Evolutionary conservation across 1,139 yeast species (phyloP).

Genomic region (Lodderomyces pseudojiufengensis): DNA sequence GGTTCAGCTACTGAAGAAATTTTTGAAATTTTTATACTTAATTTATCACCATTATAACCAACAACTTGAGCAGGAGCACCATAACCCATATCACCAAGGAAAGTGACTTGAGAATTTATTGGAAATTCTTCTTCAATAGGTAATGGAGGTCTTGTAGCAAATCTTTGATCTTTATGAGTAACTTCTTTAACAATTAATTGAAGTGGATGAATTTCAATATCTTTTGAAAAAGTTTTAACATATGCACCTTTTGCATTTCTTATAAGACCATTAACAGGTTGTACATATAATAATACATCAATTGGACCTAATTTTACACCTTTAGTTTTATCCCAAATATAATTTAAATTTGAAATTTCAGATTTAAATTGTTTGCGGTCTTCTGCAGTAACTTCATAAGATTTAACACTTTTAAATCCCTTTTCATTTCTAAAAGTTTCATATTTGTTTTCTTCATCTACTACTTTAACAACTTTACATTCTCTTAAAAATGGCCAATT

Average conservation of each 20-base stretch:
- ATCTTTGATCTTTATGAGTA: conserved; percentile 69
- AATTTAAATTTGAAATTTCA: conserved; percentile 18
- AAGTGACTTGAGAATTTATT: conserved; percentile 64
- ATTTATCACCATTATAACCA: conserved; percentile 54
- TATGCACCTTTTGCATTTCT: conserved; percentile 73
- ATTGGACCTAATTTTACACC: conserved; percentile 59
- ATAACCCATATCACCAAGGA: conserved; percentile 83
- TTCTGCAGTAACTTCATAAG: conserved; percentile 37
- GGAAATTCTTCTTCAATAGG: conserved; percentile 87
- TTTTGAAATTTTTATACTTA: conserved; percentile 51
- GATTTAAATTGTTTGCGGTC: conserved; percentile 41
- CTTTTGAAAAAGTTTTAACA: conserved; percentile 59
- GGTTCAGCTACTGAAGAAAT: conserved; percentile 55
- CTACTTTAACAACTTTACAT: conserved; percentile 63
- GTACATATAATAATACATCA: conserved; percentile 60
- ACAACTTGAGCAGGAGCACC: conserved; percentile 79
- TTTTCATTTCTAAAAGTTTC: conserved; percentile 35
- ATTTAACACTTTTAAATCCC: conserved; percentile 29
- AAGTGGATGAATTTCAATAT: conserved; percentile 60
- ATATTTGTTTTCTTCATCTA: conserved; percentile 50
- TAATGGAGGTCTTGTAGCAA: conserved; percentile 64
- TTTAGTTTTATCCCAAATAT: conserved; percentile 30
- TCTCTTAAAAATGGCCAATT: conserved; percentile 91
- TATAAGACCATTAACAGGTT: conserved; percentile 74
- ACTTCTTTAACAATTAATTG: conserved; percentile 80